Percentiles rank a stretch among this genome's conserved stretches.
phyloP scores from a whole-genome alignment of 2,329 filamentous ascomycete species.

The Penicillium crustosum region DNA sequence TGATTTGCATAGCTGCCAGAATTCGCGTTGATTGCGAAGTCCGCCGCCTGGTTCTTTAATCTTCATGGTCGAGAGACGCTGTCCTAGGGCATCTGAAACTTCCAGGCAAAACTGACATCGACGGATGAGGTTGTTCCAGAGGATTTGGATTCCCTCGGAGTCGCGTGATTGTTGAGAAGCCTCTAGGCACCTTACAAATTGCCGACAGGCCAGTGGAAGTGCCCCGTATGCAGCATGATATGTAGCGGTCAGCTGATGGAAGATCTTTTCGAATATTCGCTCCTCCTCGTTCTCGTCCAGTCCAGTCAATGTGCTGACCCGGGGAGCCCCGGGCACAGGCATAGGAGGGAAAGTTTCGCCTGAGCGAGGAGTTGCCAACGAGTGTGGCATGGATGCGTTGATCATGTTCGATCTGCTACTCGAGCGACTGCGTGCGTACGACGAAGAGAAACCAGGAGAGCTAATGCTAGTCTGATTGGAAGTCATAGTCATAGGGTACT shows the following conservation, averaged over 20 bases:
- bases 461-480: slow-evolving; percentile 27
- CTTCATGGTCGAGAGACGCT: slow-evolving; percentile 74
- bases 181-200: slow-evolving; percentile 65
- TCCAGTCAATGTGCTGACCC: slow-evolving; percentile 58
- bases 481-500: slow-evolving; percentile 33
- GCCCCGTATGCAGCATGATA: slow-evolving; percentile 71
- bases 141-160: slow-evolving; percentile 59
- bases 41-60: slow-evolving; percentile 78
- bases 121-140: slow-evolving; percentile 69
- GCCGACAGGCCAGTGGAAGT: slow-evolving; percentile 67
- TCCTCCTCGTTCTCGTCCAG: slow-evolving; percentile 72
- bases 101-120: slow-evolving; percentile 70
- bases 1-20: slow-evolving; percentile 68
- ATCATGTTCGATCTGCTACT: slow-evolving; percentile 57
- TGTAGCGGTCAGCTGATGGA: slow-evolving; percentile 70
- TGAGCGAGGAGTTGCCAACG: slow-evolving; percentile 70
- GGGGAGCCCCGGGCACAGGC: slow-evolving; percentile 48
- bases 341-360: slow-evolving; percentile 70
- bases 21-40: slow-evolving; percentile 57
- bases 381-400: slow-evolving; percentile 46
- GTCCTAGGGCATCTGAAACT: slow-evolving; percentile 70
- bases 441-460: slow-evolving; percentile 34
- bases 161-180: slow-evolving; percentile 61
- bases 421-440: slow-evolving; percentile 43
- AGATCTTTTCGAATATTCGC: slow-evolving; percentile 77